Base-by-base conservation (phyloP, 1,284 basidiomycete species). In the Inonotus hispidus region DNA sequence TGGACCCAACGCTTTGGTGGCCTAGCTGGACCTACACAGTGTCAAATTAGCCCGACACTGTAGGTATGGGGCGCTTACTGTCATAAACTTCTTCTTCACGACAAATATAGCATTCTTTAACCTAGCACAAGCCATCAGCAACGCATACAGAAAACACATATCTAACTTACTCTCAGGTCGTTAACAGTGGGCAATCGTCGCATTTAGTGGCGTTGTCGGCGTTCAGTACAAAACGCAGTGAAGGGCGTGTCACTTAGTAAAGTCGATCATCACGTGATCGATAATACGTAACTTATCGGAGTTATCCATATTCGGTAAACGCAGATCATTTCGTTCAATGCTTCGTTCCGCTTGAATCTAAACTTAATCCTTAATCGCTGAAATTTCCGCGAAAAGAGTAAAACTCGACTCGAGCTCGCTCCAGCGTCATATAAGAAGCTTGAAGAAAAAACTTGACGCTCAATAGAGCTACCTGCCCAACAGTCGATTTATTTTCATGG, bases 41-140 rank as follows among this genome's bases (percentile, higher is more conserved):
- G 2, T 49, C 60, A 38, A 19, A 23, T 49, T 23, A 59, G 58
- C 11, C 55, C 37, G 35, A 32, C 14, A 25, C 3, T 32, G 41
- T 16, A 3, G 35, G 46, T 19, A 27, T 39, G 41, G 3, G 14
- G 8, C 23, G 29, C 54, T 64, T 64, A 85, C 84, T 73, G 58
- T 83, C 82, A 65, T 78, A 76, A 4, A 67, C 72, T 65, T 90
- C 88, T 68, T 90, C 88, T 66, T 90, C 88, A 25, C 85, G 74
- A 68, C 88, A 91, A 60, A 91, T 90, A 70, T 87, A 91, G 65
- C 88, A 91, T 23, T 87, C 75, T 69, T 88, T 90, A 66, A 88
- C 82, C 83, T 88, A 62, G 10, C 63, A 27, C 6, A 23, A 16
- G 13, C n/a, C 6, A 32, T 35, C 3, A 57, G 32, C 7, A 21